Evolutionary conservation across 2,329 filamentous ascomycete genomes (phyloP).

Genomic region (Trichoderma asperellum): DNA sequence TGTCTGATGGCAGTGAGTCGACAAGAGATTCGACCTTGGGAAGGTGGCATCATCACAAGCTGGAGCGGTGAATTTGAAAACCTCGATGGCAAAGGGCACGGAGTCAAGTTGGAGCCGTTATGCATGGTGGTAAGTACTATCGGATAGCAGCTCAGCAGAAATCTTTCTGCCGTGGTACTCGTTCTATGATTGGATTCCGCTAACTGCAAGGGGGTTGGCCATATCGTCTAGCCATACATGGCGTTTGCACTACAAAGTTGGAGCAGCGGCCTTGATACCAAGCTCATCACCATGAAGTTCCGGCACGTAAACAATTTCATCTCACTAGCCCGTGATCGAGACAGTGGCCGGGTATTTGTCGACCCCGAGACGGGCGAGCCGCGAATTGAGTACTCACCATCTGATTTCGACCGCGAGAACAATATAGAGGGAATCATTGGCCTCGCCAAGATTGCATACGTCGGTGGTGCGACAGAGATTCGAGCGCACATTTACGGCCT

Average conservation of each 20-base stretch:
- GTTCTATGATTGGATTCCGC: conserved; percentile 26
- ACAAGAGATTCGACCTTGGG: conserved; percentile 71
- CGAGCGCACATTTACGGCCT: conserved; percentile 65
- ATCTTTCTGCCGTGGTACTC: not conserved
- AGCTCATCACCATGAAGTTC: conserved; percentile 70
- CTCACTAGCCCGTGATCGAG: conserved; percentile 73
- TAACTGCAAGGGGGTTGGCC: not conserved
- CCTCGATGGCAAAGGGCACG: conserved; percentile 78
- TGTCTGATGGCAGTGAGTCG: conserved; percentile 65
- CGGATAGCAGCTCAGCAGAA: not conserved
- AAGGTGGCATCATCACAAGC: conserved; percentile 76
- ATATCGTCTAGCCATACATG: conserved; percentile 55
- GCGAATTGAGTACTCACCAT: conserved; percentile 71
- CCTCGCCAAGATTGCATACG: conserved; percentile 75
- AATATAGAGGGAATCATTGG: conserved; percentile 73
- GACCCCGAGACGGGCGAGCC: conserved; percentile 69
- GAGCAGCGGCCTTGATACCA: conserved; percentile 70
- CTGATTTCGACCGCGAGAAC: conserved; percentile 71
- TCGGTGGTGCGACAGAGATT: conserved; percentile 81
- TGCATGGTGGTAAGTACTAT: conserved; percentile 64
- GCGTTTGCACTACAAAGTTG: conserved; percentile 68
- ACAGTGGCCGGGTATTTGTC: conserved; percentile 72
- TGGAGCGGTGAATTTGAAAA: conserved; percentile 80
- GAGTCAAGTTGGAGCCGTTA: conserved; percentile 77
- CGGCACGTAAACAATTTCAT: conserved; percentile 74